phyloP scores from a whole-genome alignment of 2,329 filamentous ascomycete species.

The Beauveria scarabaeidicola region DNA sequence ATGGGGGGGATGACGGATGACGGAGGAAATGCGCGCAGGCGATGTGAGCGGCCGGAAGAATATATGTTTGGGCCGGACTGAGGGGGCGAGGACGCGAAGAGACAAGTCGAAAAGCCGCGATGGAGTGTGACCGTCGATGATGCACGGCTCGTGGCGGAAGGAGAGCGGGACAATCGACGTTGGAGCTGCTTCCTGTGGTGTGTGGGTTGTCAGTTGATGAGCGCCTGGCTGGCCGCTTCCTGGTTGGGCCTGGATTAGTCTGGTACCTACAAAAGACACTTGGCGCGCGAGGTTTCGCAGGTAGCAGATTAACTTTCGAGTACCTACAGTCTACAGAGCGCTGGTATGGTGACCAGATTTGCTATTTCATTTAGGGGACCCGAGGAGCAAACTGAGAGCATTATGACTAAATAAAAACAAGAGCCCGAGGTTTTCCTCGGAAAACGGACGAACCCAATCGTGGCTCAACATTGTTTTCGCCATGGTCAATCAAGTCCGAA shows the following conservation, averaged over 20 bases:
- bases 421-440: not conserved
- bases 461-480: not conserved
- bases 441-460: not conserved
- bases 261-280: not conserved
- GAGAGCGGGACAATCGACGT: constrained; percentile 5
- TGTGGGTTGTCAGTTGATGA: not conserved
- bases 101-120: not conserved
- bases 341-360: not conserved
- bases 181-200: not conserved
- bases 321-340: not conserved
- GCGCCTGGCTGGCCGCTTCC: not conserved
- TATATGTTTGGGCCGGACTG: no score
- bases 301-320: no score
- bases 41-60: not conserved
- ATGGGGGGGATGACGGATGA: not conserved
- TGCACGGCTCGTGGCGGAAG: constrained; percentile 1
- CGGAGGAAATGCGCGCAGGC: not conserved
- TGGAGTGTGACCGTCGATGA: not conserved
- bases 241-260: not conserved
- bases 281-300: not conserved
- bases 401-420: not conserved
- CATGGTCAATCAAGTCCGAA: not conserved
- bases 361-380: not conserved
- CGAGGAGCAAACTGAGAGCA: not conserved
- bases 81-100: not conserved